These are phyloP conservation scores for Geotrichum klebahnii DNA, from an alignment of 1,139 yeast genomes.

Conservation along the genomic window DNA sequence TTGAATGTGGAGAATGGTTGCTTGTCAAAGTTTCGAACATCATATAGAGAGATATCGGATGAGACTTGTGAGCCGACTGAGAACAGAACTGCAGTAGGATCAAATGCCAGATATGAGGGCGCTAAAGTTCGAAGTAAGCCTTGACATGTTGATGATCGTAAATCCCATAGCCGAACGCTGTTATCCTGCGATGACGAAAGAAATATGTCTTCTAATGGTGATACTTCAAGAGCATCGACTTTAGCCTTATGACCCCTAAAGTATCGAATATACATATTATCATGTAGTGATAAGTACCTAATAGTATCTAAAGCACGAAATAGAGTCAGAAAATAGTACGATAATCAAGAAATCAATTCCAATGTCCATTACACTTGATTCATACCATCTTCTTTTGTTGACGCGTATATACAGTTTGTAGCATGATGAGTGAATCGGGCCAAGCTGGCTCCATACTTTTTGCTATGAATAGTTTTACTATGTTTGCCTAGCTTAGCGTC, in stretches of 20 bases:
- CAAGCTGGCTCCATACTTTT: slow-evolving; percentile 86
- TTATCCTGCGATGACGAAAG: slow-evolving; percentile 70
- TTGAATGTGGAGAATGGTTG: slow-evolving; percentile 50
- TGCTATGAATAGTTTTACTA: slow-evolving; percentile 58
- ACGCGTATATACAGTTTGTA: slow-evolving; percentile 72
- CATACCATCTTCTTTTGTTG: slow-evolving; percentile 73
- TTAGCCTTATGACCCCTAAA: slow-evolving; percentile 80
- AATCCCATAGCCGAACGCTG: slow-evolving; percentile 84
- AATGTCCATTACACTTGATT: too few relatives aligned
- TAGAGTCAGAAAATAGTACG: not conserved
- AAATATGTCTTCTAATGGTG: slow-evolving; percentile 67
- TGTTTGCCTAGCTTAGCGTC: slow-evolving; percentile 65
- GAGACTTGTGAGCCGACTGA: slow-evolving; percentile 58
- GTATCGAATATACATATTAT: slow-evolving; percentile 75
- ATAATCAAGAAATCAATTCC: not conserved
- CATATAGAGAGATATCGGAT: slow-evolving; percentile 56
- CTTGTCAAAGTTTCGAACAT: slow-evolving; percentile 53
- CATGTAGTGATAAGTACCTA: slow-evolving; percentile 69
- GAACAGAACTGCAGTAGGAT: slow-evolving; percentile 78
- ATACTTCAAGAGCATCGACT: slow-evolving; percentile 68
- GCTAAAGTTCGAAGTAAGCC: slow-evolving; percentile 60
- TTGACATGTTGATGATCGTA: slow-evolving; percentile 48
- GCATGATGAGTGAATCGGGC: slow-evolving; percentile 81
- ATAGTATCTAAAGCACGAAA: slow-evolving; percentile 36
- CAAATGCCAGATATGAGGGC: slow-evolving; percentile 62